Percentiles rank a stretch among this genome's conserved stretches.
Conservation (phyloP, 148 eudicot genomes). For the Rhododendron molle region DNA sequence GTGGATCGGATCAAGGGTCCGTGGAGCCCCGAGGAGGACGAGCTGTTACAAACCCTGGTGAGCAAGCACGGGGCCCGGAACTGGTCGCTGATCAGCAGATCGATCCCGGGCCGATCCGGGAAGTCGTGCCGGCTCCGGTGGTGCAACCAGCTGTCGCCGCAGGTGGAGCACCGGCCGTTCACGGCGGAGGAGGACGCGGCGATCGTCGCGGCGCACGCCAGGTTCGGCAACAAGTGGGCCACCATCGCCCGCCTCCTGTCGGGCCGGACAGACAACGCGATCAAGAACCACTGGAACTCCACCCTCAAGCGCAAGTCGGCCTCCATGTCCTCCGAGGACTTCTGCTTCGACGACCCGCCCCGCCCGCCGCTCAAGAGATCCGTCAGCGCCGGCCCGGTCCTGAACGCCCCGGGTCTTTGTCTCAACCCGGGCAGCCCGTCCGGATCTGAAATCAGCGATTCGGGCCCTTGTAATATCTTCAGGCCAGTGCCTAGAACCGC, state of each 20-base stretch:
- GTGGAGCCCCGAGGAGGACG: conserved; percentile 70
- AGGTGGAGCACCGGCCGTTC: conserved; percentile 56
- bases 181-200: conserved; percentile 47
- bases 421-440: conserved; percentile 39
- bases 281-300: conserved; percentile 64
- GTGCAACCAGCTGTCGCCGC: conserved; percentile 67
- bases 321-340: conserved; percentile 41
- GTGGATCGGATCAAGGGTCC: conserved; percentile 61
- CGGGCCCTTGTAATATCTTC: conserved; percentile 24
- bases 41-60: conserved; percentile 31
- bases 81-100: conserved; percentile 53
- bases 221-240: conserved; percentile 63
- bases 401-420: conserved; percentile 16
- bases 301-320: conserved; percentile 51
- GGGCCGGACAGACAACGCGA: conserved; percentile 67
- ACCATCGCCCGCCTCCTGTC: conserved; percentile 49
- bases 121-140: conserved; percentile 64
- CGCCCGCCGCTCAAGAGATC: conserved; percentile 47
- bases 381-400: conserved; percentile 42
- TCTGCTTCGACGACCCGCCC: conserved; percentile 9
- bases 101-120: conserved; percentile 57
- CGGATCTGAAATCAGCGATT: conserved; percentile 45
- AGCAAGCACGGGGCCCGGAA: conserved; percentile 50
- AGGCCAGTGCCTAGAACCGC: conserved; percentile 29
- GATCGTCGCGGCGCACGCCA: conserved; percentile 49